A percentile compares a stretch with the other conserved stretches of the same genome.
Evolutionary conservation across 257 asterid genomes (phyloP).

Genomic region (Anisodus acutangulus): DNA sequence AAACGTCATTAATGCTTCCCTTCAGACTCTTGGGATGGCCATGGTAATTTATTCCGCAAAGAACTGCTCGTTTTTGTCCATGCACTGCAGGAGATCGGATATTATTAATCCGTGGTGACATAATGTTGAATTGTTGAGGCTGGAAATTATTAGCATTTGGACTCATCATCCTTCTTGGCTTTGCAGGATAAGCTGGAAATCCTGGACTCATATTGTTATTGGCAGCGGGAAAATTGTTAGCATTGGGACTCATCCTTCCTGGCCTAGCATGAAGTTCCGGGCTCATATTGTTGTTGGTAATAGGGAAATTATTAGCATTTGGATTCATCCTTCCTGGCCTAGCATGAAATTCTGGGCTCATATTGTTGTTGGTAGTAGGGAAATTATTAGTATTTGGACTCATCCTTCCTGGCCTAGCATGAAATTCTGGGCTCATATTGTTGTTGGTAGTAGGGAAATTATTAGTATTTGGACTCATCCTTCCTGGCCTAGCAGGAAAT

Average conservation of each 20-base stretch:
- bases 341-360: slow-evolving; percentile 21
- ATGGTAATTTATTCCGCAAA: slow-evolving; percentile 67
- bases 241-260: not conserved
- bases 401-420: not conserved
- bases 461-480: not conserved
- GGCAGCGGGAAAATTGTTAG: not conserved
- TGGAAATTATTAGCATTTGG: not conserved
- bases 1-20: slow-evolving; percentile 64
- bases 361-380: not conserved
- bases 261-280: not conserved
- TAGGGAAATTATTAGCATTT: not conserved
- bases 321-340: slow-evolving; percentile 19
- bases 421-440: not conserved
- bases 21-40: slow-evolving; percentile 54
- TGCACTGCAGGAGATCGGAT: slow-evolving; percentile 40
- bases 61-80: slow-evolving; percentile 61
- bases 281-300: not conserved
- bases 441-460: not conserved
- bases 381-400: not conserved
- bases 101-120: slow-evolving; percentile 27
- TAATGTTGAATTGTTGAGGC: not conserved
- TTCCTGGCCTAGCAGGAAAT: not conserved
- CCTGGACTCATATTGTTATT: slow-evolving; percentile 32
- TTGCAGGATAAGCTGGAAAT: not conserved
- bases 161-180: not conserved